Evolutionary conservation across 2,329 filamentous ascomycete genomes (phyloP).

Genomic region (Phialemonium atrogriseum): DNA sequence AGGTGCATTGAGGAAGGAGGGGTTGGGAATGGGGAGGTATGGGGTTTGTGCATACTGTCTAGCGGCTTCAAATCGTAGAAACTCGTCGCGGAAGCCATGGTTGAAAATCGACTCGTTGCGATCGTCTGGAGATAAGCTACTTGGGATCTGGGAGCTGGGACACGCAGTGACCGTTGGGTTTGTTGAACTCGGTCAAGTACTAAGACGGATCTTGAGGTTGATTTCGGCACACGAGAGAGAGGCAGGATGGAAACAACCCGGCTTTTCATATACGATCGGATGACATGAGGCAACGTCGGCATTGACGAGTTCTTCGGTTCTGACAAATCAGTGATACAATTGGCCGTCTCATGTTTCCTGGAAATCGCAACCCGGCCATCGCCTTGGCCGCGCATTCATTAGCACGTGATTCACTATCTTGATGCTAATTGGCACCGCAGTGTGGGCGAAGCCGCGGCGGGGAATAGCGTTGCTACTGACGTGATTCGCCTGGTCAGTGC

Average conservation of each 20-base stretch:
- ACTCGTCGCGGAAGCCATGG: conserved; percentile 59
- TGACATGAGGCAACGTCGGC: no score
- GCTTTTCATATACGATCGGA: background rate
- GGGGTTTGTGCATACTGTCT: conserved; percentile 53
- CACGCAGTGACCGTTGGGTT: background rate
- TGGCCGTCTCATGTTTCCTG: no score
- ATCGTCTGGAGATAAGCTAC: background rate
- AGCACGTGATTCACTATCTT: no score
- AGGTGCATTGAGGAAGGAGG: background rate
- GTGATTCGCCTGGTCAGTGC: no score
- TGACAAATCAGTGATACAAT: no score
- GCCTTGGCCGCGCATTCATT: no score
- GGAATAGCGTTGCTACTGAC: no score
- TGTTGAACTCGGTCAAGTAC: background rate
- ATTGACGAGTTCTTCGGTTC: no score
- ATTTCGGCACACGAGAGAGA: background rate
- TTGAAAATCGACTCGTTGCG: conserved; percentile 15
- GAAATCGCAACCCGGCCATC: no score
- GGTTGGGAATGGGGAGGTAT: conserved; percentile 4
- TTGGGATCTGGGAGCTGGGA: background rate
- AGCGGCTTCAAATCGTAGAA: conserved; percentile 83
- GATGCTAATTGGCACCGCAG: no score
- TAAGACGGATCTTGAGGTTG: background rate
- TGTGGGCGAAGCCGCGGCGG: no score
- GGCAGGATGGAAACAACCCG: background rate